Conservation (phyloP, 2,329 filamentous ascomycete species). For the Cercospora zeae-maydis region DNA sequence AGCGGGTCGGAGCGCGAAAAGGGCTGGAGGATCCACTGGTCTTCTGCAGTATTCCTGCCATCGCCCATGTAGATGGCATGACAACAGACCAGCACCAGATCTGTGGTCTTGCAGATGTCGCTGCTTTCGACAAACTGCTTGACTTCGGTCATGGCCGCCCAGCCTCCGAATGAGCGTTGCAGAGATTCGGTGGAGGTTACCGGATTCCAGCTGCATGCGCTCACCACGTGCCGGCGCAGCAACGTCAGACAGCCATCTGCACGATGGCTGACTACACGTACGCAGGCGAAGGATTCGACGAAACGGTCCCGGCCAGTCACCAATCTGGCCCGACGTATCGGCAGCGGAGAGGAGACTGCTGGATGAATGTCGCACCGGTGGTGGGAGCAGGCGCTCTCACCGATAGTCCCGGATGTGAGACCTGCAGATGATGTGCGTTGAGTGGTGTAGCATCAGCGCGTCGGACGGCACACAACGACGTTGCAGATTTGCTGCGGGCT, state of each 20-base stretch:
- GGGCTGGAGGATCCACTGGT: constrained; percentile 63
- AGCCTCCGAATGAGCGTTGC: not conserved
- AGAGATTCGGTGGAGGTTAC: not conserved
- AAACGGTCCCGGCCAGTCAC: not conserved
- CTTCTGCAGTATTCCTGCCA: constrained; percentile 30
- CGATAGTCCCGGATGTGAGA: not conserved
- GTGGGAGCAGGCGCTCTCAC: not conserved
- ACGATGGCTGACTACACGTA: not conserved
- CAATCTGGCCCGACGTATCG: not conserved
- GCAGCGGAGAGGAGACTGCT: not conserved
- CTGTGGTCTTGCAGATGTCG: constrained; percentile 24
- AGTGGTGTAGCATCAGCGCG: not conserved
- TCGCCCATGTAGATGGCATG: constrained; percentile 70
- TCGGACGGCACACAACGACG: not conserved
- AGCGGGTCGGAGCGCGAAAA: constrained; percentile 58
- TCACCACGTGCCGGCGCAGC: not conserved
- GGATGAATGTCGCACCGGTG: not conserved
- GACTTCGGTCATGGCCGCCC: constrained; percentile 24
- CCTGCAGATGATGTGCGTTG: not conserved
- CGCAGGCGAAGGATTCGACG: not conserved
- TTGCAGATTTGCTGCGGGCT: not conserved
- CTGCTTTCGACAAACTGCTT: constrained; percentile 20
- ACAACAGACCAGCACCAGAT: constrained; percentile 77
- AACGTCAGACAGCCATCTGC: constrained; percentile 5
- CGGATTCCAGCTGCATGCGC: not conserved